Evolutionary conservation across 805 yeast species (phyloP), one percentile per base, ranked within the genome.

Genomic region (Pichia sporocuriosa): DNA sequence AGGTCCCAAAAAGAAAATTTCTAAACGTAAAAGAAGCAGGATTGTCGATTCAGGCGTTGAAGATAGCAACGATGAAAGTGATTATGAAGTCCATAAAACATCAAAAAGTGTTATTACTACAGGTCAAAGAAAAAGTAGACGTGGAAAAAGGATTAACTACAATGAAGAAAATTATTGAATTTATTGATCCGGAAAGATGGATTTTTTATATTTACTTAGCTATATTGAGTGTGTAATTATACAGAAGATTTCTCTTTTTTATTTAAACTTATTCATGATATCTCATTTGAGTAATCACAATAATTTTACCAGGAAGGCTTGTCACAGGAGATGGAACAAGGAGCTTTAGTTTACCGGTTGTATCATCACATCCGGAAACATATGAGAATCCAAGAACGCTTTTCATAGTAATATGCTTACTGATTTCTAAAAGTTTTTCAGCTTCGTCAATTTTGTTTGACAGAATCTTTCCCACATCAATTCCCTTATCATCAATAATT

Each of bases 291-390:
- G 97, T 95, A 36, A 89, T 63, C 3, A 93, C 59, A 53, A 86
- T 68, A 2, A 84, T 79, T 48, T 79, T 76, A 21, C 79, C 70
- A 0, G 98, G 98, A 20, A 89, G 65, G 31, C 81, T 65, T 21
- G 55, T 67, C 1, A 95, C 94, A 2, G 96, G 96, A 5, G 86
- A 82, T 0, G 99, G 97, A 47, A 88, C 68, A 47, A 90, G 67
- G 8, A 93, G 69, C 53, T 81, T 81, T 42, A 85, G 56, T 51
- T 75, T 81, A 13, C 74, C 71, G 54, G 79, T 81, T 13, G 75
- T 65, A 48, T 90, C 97, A 54, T 89, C 95, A 36, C 57, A 55
- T 25, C 58, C 50, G 9, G 72, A 63, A 4, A 79, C 75, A 47
- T 85, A 81, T 3, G 81, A 84, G 62, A 78, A 90, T 0, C 98